Percentiles rank a stretch among this genome's conserved stretches.
These are phyloP conservation scores for Blastocystis sp. DNA, from an alignment of 352 stramenopile genomes.

Conservation along the genomic window DNA sequence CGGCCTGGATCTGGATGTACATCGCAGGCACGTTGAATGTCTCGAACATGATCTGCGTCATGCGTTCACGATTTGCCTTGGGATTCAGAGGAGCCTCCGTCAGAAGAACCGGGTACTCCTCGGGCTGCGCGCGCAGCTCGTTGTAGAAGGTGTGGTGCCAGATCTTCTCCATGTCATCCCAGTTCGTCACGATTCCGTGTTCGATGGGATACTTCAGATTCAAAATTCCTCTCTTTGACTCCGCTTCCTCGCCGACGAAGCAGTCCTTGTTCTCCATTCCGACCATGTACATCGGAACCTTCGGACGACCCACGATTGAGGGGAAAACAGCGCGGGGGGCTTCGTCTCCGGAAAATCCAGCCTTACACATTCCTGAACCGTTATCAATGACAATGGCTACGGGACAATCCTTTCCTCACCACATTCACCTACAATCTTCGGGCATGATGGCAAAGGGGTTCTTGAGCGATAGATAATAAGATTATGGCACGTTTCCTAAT, in stretches of 20 bases:
- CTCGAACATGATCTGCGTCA: constrained; percentile 97
- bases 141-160: constrained; percentile 99
- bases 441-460: background rate
- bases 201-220: constrained; percentile 92
- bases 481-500: background rate
- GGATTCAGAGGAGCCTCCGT: constrained; percentile 76
- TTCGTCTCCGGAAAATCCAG: constrained; percentile 89
- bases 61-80: constrained; percentile 74
- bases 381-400: constrained; percentile 84
- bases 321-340: constrained; percentile 86
- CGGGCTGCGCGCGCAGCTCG: constrained; percentile 78
- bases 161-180: constrained; percentile 95
- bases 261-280: constrained; percentile 86
- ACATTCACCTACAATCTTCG: background rate
- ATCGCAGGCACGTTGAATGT: constrained; percentile 92
- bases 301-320: constrained; percentile 66
- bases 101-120: constrained; percentile 86
- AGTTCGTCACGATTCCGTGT: constrained; percentile 87
- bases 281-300: constrained; percentile 89
- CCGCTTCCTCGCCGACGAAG: constrained; percentile 81
- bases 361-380: constrained; percentile 96
- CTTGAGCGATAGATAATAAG: background rate
- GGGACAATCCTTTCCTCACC: background rate
- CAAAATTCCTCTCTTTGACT: constrained; percentile 80
- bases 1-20: constrained; percentile 82